Base-by-base conservation (phyloP, 805 yeast genomes). In the Ogataea trehalophila region DNA sequence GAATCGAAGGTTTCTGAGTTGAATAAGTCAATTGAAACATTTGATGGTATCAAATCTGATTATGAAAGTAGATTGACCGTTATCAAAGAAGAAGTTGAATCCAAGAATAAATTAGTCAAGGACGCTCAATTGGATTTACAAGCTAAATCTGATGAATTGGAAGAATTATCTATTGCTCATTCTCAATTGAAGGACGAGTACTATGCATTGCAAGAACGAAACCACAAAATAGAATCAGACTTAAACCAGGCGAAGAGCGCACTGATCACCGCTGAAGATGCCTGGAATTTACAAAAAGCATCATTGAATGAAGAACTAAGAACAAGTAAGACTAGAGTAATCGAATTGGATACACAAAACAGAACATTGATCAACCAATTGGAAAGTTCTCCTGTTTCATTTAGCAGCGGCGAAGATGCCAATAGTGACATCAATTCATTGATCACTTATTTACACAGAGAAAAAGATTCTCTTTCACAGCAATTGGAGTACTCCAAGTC, bases 281-380 rank as follows among this genome's bases (percentile, higher is more conserved):
- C 72, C 43, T 77, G 83, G 80, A 70, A 68, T 4, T 41, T 67
- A 3, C 78, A 77, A 55, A 72, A 65, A 54, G 39, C 57, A 2
- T 61, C 64, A 1, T 63, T 73, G 26, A 80, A 76, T 46, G 75
- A 72, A 39, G 79, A 80, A 45, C 58, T 85, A 40, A 71, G 67
- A n/a, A 53, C 62, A 20, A 66, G 76, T 8, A 72, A 71, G 20
- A 54, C 65, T 4, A 76, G 80, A 50, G 58, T 77, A 23, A 73
- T 76, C 20, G 90, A 83, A 44, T 65, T 87, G 36, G 69, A 77
- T 14, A 71, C 78, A n/a, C 95, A 87, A 60, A 86, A 87, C 60
- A 71, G 77, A 42, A 70, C 87, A 5, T 68, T 88, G 16, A 75
- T 83, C 49, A 82, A 81, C 52, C 94, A 87, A 62, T 64, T 89